phyloP scores from a whole-genome alignment of 306 rosid genomes.

The Fragaria vesca region DNA sequence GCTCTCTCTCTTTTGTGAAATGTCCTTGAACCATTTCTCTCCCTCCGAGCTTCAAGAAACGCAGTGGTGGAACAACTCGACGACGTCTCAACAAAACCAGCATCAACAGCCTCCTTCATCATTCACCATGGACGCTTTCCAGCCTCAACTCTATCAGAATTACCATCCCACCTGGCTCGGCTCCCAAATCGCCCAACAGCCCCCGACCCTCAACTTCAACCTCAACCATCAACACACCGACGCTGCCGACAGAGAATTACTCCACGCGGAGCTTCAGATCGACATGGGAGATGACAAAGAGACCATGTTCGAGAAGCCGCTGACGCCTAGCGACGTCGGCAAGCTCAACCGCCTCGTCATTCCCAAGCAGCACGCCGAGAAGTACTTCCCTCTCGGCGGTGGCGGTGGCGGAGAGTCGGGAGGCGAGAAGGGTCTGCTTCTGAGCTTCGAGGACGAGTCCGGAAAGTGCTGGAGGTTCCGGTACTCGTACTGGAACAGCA shows the following conservation, averaged over 20 bases:
- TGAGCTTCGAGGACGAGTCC: slow-evolving; percentile 87
- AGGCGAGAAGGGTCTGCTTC: slow-evolving; percentile 51
- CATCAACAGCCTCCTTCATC: slow-evolving; percentile 8
- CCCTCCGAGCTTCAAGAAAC: slow-evolving; percentile 49
- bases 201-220: slow-evolving; percentile 35
- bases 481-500: slow-evolving; percentile 96
- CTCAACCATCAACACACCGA: slow-evolving; percentile 35
- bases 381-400: slow-evolving; percentile 69
- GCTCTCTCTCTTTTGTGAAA: neutral
- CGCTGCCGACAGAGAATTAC: slow-evolving; percentile 1
- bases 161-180: slow-evolving; percentile 26
- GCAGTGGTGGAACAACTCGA: slow-evolving; percentile 38
- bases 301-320: slow-evolving; percentile 79
- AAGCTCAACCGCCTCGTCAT: slow-evolving; percentile 84
- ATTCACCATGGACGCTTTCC: slow-evolving; percentile 28
- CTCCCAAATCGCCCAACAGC: slow-evolving; percentile 21
- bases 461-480: slow-evolving; percentile 94
- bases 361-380: slow-evolving; percentile 97
- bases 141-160: slow-evolving; percentile 10
- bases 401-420: slow-evolving; percentile 45
- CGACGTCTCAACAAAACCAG: slow-evolving; percentile 14
- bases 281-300: slow-evolving; percentile 39
- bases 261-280: neutral
- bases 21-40: slow-evolving; percentile 60
- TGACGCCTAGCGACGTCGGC: slow-evolving; percentile 95